Base-by-base conservation (phyloP, 2,329 filamentous ascomycete species). In the Sordariomycetes sp. region DNA sequence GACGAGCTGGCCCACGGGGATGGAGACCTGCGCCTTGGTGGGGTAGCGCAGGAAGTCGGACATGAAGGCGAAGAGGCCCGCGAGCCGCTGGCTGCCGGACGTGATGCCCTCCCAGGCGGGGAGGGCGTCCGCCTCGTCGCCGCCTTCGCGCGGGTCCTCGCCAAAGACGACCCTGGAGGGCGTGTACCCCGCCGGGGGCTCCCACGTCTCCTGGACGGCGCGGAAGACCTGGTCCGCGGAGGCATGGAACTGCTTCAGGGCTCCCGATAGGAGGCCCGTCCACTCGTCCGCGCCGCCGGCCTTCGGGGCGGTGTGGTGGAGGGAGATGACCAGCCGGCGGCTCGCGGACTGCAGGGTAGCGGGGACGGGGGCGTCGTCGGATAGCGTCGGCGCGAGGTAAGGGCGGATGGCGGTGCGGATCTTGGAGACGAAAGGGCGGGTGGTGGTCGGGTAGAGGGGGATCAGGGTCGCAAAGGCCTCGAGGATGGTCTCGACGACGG, bases 251-350 rank as follows among this genome's bases (percentile, higher is more conserved):
- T 81, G 78, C 42, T 77, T 76, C 25, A 95, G 72, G 12, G 85
- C 75, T 8, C 74, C 72, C 53, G 79, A 78, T 52, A 91, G 71
- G 17, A 82, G 76, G 62, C 82, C 86, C 17, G 76, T 75, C 91
- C 91, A 96, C 69, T 95, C 90, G 24, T 89, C 85, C 24, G 80
- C 79, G 12, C 84, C 81, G 20, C 82, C 83, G 60, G 87, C 86
- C 70, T 96, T 96, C 6, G 89, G 84, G 1, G 89, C 87, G 56
- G 89, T 94, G 66, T 86, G 84, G 62, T 90, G 86, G 53, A 95
- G 74, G n/a, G 85, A 76, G 10, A 89, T 78, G 54, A 84, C 77
- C 1, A 96, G 70, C 28, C 76, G 79, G 52, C 84, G 81, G 15
- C 88, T 82, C 57, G 79, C 76, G 36, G 74, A 68, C 24, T 78